A percentile compares a stretch with the other conserved stretches of the same genome.
Conservation (phyloP, 2,329 filamentous ascomycete species). For the Trichocomaceae sp. region DNA sequence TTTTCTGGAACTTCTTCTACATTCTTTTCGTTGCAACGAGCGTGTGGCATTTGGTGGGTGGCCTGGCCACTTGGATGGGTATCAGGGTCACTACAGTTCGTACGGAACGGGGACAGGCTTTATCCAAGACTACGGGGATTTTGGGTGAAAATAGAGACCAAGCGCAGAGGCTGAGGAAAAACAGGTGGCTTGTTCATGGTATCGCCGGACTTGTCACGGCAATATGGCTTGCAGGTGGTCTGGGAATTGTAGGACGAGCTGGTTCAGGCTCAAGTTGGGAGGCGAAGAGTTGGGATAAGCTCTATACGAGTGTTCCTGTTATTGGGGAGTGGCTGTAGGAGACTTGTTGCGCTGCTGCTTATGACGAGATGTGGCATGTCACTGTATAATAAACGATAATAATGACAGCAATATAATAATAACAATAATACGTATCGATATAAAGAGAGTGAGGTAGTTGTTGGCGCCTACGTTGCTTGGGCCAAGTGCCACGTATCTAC, state of each 20-base stretch:
- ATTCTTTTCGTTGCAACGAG: conserved; percentile 59
- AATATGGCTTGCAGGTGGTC: conserved; percentile 74
- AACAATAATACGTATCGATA: too few species aligned
- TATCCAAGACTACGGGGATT: conserved; percentile 28
- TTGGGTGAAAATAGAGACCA: conserved; percentile 45
- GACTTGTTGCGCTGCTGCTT: neutral
- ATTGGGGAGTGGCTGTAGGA: conserved; percentile 46
- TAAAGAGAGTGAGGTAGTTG: too few species aligned
- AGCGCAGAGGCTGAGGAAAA: conserved; percentile 51
- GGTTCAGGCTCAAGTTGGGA: conserved; percentile 71
- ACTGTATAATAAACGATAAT: neutral
- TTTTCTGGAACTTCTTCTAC: conserved; percentile 64
- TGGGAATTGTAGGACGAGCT: conserved; percentile 69
- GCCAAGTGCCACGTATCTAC: too few species aligned
- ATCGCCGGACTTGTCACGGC: conserved; percentile 51
- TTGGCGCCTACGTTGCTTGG: too few species aligned
- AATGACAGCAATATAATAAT: neutral
- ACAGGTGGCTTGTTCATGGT: conserved; percentile 66
- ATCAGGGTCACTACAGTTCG: conserved; percentile 37
- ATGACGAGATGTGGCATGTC: conserved; percentile 9
- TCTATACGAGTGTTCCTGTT: conserved; percentile 58
- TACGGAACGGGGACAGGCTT: conserved; percentile 19
- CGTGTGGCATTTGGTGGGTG: conserved; percentile 75
- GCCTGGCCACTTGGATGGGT: conserved; percentile 74
- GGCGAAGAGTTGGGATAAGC: conserved; percentile 68